A percentile compares a stretch with the other conserved stretches of the same genome.
Evolutionary conservation across 2,329 filamentous ascomycete species (phyloP).

Genomic region (Curvularia eragrostidis): DNA sequence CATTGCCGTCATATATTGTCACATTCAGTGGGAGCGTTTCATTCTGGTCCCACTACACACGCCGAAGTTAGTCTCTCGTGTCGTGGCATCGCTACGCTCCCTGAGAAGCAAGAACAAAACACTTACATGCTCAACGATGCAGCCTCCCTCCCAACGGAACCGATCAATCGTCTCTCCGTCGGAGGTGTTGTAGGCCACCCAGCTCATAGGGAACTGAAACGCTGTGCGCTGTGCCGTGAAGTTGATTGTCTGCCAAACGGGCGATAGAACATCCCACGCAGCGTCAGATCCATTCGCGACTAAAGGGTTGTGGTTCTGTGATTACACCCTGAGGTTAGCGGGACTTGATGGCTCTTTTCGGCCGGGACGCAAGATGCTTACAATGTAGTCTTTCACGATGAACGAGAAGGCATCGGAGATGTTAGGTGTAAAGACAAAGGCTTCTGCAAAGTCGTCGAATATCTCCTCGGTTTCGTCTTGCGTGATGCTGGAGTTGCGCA

Average conservation of each 20-base stretch:
- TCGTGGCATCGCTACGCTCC: not conserved
- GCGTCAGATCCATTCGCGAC: slow-evolving; percentile 40
- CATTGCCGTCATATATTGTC: too few relatives aligned
- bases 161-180: slow-evolving; percentile 36
- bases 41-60: not conserved
- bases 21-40: not conserved
- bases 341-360: not conserved
- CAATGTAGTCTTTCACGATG: slow-evolving; percentile 38
- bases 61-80: not conserved
- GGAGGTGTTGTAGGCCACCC: slow-evolving; percentile 34
- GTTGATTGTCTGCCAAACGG: slow-evolving; percentile 31
- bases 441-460: slow-evolving; percentile 32
- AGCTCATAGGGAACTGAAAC: slow-evolving; percentile 32
- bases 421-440: slow-evolving; percentile 39
- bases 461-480: slow-evolving; percentile 23
- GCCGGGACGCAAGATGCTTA: slow-evolving; percentile 7
- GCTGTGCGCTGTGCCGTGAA: slow-evolving; percentile 34
- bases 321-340: not conserved
- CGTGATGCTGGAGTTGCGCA: slow-evolving; percentile 22
- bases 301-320: slow-evolving; percentile 41
- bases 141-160: slow-evolving; percentile 41
- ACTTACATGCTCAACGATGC: slow-evolving; percentile 45
- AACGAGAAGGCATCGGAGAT: slow-evolving; percentile 40
- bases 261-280: slow-evolving; percentile 35
- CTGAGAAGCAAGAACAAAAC: not conserved